A percentile compares a stretch with the other conserved stretches of the same genome.
Evolutionary conservation across 345 rosid genomes (phyloP).

Genomic region (Eucalyptus lansdowneana): DNA sequence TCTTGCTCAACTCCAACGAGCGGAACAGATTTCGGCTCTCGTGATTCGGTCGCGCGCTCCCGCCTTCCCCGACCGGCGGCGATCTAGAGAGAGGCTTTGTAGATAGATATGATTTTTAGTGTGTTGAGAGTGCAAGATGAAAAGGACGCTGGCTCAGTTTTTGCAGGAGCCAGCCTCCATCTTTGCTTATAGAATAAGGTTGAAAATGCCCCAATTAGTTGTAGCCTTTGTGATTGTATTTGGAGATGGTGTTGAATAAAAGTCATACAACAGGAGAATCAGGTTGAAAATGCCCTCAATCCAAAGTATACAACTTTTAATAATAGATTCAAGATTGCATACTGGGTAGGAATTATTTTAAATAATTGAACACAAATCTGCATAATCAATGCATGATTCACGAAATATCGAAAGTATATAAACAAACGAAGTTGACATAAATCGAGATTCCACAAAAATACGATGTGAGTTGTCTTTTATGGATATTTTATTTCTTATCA

Average conservation of each 20-base stretch:
- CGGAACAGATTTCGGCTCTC: not conserved
- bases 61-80: not conserved
- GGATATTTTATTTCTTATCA: not conserved
- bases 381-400: fast-evolving
- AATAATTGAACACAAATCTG: not conserved
- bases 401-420: not conserved
- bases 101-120: not conserved
- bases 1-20: constrained; percentile 31
- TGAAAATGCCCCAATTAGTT: not conserved
- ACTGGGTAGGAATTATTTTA: not conserved
- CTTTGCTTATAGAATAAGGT: not conserved
- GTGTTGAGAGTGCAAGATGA: not conserved
- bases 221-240: not conserved
- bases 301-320: not conserved
- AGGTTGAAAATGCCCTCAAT: not conserved
- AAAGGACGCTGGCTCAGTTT: constrained; percentile 19
- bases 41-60: not conserved
- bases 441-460: not conserved
- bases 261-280: not conserved
- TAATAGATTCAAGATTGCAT: not conserved
- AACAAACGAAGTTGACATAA: fast-evolving
- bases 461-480: not conserved
- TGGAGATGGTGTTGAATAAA: not conserved
- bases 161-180: constrained; percentile 15
- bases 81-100: not conserved